Percentiles rank a stretch among this genome's conserved stretches.
Conservation (phyloP, 83 land plant genomes). For the Picea abies region DNA sequence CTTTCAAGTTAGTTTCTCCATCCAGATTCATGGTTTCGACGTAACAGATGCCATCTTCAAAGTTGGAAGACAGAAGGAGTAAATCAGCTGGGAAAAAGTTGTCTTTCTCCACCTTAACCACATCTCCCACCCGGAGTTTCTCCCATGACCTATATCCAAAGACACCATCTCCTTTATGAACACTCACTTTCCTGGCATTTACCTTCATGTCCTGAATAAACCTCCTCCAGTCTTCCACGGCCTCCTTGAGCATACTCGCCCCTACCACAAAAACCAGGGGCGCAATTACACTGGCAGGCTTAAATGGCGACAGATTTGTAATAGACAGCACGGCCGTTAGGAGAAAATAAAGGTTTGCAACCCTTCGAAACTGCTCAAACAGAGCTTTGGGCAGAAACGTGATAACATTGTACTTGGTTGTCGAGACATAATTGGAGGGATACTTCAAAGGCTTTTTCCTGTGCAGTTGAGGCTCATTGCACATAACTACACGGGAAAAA, state of each 20-base stretch:
- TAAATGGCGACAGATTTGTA: constrained; percentile 52
- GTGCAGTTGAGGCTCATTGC: constrained; percentile 64
- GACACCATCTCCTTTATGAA: no score
- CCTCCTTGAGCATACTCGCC: constrained; percentile 35
- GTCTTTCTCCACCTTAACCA: constrained; percentile 76
- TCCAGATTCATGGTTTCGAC: constrained; percentile 80
- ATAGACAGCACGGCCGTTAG: constrained; percentile 58
- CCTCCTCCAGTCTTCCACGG: no score
- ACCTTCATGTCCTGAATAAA: no score
- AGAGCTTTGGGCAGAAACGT: constrained; percentile 83
- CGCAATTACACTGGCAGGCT: constrained; percentile 29
- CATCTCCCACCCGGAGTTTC: no score
- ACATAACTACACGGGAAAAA: constrained; percentile 67
- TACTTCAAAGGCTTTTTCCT: constrained; percentile 32
- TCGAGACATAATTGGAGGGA: constrained; percentile 36
- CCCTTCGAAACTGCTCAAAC: constrained; percentile 89
- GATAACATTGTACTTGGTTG: constrained; percentile 76
- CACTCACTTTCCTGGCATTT: no score
- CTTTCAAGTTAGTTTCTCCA: constrained; percentile 86
- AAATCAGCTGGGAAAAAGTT: constrained; percentile 81
- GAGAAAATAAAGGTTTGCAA: constrained; percentile 85
- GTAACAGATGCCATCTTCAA: constrained; percentile 84
- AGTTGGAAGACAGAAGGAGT: constrained; percentile 70
- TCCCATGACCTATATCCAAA: no score
- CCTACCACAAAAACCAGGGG: constrained; percentile 50